Conservation (phyloP, 805 yeast genomes). For the Saccharomycopsis microspora region DNA sequence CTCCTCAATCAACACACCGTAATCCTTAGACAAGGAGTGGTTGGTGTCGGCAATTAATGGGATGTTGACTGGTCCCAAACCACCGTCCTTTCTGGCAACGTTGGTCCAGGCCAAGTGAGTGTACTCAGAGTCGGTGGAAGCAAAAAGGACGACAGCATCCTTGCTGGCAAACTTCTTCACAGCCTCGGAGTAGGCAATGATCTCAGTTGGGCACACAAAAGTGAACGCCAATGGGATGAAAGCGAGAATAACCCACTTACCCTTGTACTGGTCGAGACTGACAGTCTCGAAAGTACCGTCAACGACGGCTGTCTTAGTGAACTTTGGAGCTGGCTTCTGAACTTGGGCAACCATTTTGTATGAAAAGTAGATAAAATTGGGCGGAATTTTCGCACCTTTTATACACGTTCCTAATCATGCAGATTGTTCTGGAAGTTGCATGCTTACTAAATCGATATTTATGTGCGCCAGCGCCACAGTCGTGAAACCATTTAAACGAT, state of each 20-base stretch:
- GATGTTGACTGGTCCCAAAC: slow-evolving; percentile 88
- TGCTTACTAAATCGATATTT: no score
- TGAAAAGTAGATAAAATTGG: background rate
- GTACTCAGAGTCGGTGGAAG: slow-evolving; percentile 98
- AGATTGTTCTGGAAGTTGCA: no score
- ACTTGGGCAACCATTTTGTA: slow-evolving; percentile 75
- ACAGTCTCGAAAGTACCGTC: slow-evolving; percentile 95
- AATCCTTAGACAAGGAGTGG: slow-evolving; percentile 89
- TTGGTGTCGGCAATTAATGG: slow-evolving; percentile 95
- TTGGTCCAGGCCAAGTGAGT: slow-evolving; percentile 97
- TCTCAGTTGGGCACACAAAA: slow-evolving; percentile 98
- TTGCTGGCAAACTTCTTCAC: slow-evolving; percentile 78
- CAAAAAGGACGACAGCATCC: slow-evolving; percentile 83
- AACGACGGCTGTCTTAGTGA: slow-evolving; percentile 94
- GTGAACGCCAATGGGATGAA: slow-evolving; percentile 99
- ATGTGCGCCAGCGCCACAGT: no score
- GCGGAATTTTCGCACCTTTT: no score
- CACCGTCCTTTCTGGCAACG: slow-evolving; percentile 93
- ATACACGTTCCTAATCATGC: no score
- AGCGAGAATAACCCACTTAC: slow-evolving; percentile 95
- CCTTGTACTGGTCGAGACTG: slow-evolving; percentile 89
- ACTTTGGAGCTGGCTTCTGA: slow-evolving; percentile 93
- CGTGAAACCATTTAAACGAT: no score
- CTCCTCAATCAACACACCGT: slow-evolving; percentile 95
- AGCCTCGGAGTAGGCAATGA: slow-evolving; percentile 97